These are phyloP conservation scores for Rhizopus stolonifer DNA, from an alignment of 371 early-diverging fungal species.

Conservation along the genomic window DNA sequence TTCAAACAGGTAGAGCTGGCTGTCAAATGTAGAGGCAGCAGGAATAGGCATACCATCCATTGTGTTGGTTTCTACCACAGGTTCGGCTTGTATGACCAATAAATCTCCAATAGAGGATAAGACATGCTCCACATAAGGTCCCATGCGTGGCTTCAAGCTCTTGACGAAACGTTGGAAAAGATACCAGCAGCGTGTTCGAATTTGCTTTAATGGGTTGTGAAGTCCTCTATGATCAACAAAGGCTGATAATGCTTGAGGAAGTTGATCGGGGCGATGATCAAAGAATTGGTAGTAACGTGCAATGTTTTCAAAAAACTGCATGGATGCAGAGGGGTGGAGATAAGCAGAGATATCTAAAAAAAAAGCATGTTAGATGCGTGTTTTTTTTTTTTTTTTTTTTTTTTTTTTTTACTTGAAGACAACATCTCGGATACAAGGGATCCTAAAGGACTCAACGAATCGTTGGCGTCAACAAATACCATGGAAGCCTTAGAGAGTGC, in stretches of 20 bases:
- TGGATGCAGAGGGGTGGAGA: slow-evolving; percentile 77
- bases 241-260: slow-evolving; percentile 70
- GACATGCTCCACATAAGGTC: slow-evolving; percentile 66
- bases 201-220: slow-evolving; percentile 67
- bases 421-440: slow-evolving; percentile 76
- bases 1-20: slow-evolving; percentile 90
- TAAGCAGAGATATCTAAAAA: slow-evolving; percentile 66
- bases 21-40: slow-evolving; percentile 67
- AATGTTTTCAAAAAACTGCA: slow-evolving; percentile 77
- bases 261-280: slow-evolving; percentile 63
- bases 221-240: slow-evolving; percentile 83
- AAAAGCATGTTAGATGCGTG: not conserved
- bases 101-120: slow-evolving; percentile 71
- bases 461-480: slow-evolving; percentile 54
- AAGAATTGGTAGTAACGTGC: slow-evolving; percentile 78
- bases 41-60: slow-evolving; percentile 54
- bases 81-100: slow-evolving; percentile 69
- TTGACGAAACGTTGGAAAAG: slow-evolving; percentile 86
- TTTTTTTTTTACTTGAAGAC: slow-evolving; percentile 42
- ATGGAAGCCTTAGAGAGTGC: slow-evolving; percentile 61
- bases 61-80: slow-evolving; percentile 47
- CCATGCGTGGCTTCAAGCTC: slow-evolving; percentile 62
- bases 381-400: no score
- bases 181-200: slow-evolving; percentile 87
- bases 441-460: slow-evolving; percentile 63